Evolutionary conservation across 805 yeast genomes (phyloP), one percentile per base, ranked within the genome.

Genomic region (Ogataea philodendri): DNA sequence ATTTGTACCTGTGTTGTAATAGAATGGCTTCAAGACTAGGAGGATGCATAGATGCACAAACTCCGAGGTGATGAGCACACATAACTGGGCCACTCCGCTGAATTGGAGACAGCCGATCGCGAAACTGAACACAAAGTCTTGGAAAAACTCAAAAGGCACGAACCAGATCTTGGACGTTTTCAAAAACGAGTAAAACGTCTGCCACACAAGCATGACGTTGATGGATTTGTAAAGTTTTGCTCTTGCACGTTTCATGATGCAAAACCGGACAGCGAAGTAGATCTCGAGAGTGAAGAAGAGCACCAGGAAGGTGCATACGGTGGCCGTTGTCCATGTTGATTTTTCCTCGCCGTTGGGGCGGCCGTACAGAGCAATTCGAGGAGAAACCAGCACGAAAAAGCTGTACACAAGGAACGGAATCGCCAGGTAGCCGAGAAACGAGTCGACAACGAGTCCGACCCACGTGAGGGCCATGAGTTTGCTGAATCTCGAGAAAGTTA

Each of bases 191-290:
- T 74, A 75, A 15, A 63, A 48, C 30, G 59, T 57, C 4, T 70
- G 65, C 78, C 78, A 76, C 3, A 66, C 35, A 32, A 72, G 59
- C 24, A 74, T 66, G 5, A 66, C 55, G 34, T 61, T 65, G 36
- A 72, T 57, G 2, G 78, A 72, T 3, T 76, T 66, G 25, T 74
- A 76, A 5, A 75, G 46, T 41, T 56, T 54, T 22, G 46, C 37
- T 33, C 50, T 42, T 15, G 49, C 45, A 4, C 38, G 30, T 21
- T 25, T 41, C 7, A 41, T 20, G 23, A 59, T 24, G 14, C 67
- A 42, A 38, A 59, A 70, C 23, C 52, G 51, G 32, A 54, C 52
- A 5, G 67, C 42, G 37, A 66, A 66, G 16, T 55, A 48, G 1
- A 62, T 55, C 32, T 68, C 62, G 3, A 54, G 45, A 3, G 56